Evolutionary conservation across 176 grass and related monocot species (phyloP), one percentile per base, ranked within the genome.

Genomic region (Alopecurus myosuroides): DNA sequence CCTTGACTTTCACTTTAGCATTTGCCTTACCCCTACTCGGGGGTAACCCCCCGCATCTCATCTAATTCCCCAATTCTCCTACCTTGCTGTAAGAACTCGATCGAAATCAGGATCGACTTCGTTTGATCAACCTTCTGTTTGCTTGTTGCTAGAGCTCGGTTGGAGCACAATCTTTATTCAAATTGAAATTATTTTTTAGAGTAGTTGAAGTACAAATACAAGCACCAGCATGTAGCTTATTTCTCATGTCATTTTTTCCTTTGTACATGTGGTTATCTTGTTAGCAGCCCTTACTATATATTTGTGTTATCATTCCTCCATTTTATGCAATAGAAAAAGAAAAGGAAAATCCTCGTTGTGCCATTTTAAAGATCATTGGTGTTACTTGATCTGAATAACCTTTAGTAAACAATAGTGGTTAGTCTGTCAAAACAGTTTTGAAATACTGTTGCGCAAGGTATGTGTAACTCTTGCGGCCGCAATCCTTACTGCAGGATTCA

Each of bases 401-500:
- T 74, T 74, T 30, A 30, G 51, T 20, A n/a, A n/a, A n/a, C n/a
- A 37, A 22, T 44, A 57, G 11, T 37, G 22, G 46, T 76, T 80
- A 56, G 20, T 48, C 4, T 78, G 40, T 60, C 3, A 36, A 63
- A 63, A 29, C 4, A n/a, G 72, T 76, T n/a, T 41, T 89, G 3
- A 40, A 35, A n/a, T 72, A 35, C 1, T 9, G 9, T 39, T 74
- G 22, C 40, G 36, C 35, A 77, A 26, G 34, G 13, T 74, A 9
- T 76, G 23, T 67, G 65, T 76, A 84, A 75, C 34, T 62, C 66
- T 44, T 64, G 34, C 25, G 70, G 3, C 48, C 23, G 22, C 18
- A 39, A 77, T 76, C 55, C 77, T 82, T 41, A 85, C 41, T 84
- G 23, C 62, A 96, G 91, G 93, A 74, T 98, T 95, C 81, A 98